These are phyloP conservation scores for Naganishia vaughanmartiniae DNA, from an alignment of 768 basidiomycete species.

Conservation along the genomic window DNA sequence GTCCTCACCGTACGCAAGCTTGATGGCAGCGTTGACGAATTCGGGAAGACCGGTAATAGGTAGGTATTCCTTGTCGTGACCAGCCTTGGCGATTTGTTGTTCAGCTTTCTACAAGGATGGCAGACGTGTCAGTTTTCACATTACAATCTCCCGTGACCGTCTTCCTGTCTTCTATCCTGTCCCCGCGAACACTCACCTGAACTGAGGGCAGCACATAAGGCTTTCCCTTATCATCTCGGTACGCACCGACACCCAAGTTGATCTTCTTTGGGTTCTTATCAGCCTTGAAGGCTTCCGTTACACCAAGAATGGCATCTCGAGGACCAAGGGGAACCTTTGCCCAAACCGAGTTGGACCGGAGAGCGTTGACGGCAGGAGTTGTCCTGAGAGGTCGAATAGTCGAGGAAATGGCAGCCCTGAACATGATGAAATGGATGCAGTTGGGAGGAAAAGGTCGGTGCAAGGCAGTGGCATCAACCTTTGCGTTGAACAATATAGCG, in stretches of 20 bases:
- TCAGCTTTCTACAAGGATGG: conserved; percentile 33
- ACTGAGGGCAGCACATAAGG: conserved; percentile 89
- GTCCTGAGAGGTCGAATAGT: conserved; percentile 10
- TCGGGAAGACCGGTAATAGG: conserved; percentile 86
- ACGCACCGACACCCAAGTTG: conserved; percentile 89
- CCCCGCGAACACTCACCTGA: conserved; percentile 60
- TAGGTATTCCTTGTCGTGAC: conserved; percentile 91
- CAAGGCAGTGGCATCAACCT: no score
- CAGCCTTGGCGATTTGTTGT: conserved; percentile 63
- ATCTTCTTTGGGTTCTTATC: conserved; percentile 90
- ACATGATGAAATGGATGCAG: conserved; percentile 23
- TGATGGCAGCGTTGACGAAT: conserved; percentile 80
- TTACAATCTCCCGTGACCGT: neutral
- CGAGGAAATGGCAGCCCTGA: conserved; percentile 7
- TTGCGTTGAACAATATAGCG: no score
- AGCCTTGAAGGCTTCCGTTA: conserved; percentile 95
- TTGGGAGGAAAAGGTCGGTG: conserved; percentile 2
- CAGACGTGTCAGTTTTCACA: neutral
- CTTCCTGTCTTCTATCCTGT: neutral
- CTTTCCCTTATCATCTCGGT: conserved; percentile 84
- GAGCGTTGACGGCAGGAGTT: conserved; percentile 28
- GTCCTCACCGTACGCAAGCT: conserved; percentile 81
- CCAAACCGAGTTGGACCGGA: conserved; percentile 42
- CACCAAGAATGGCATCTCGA: conserved; percentile 48
- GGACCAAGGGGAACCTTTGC: conserved; percentile 40